phyloP scores from a whole-genome alignment of 768 basidiomycete genomes.

The Suillus placidus region DNA sequence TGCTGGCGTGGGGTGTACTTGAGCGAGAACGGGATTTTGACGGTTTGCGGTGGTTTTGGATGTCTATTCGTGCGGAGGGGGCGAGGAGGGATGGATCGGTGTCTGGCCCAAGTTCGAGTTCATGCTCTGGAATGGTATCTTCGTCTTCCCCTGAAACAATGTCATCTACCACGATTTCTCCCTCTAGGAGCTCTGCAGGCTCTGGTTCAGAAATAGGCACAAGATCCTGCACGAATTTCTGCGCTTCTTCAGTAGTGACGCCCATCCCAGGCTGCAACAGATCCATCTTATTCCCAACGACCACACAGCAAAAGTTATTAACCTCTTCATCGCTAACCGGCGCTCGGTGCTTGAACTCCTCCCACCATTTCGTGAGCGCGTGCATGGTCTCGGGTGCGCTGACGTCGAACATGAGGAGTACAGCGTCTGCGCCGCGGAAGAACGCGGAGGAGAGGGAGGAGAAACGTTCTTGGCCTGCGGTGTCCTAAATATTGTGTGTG shows the following conservation, averaged over 20 bases:
- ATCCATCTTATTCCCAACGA: conserved; percentile 81
- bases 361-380: conserved; percentile 75
- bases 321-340: conserved; percentile 67
- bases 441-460: conserved; percentile 81
- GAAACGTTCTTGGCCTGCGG: conserved; percentile 88
- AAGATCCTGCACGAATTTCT: conserved; percentile 57
- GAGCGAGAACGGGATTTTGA: conserved; percentile 51
- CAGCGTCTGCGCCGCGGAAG: conserved; percentile 85
- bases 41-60: conserved; percentile 35
- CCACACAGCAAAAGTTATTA: conserved; percentile 68
- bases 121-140: conserved; percentile 23
- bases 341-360: conserved; percentile 67
- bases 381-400: conserved; percentile 63
- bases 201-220: conserved; percentile 42
- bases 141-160: background rate
- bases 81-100: conserved; percentile 15
- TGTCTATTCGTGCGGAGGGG: conserved; percentile 16
- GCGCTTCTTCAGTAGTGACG: conserved; percentile 47
- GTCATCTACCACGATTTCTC: conserved; percentile 22
- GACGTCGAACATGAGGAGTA: conserved; percentile 79
- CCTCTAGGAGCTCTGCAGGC: conserved; percentile 16
- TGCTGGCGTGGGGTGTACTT: conserved; percentile 42
- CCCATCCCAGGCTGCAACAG: conserved; percentile 35
- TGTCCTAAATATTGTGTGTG: conserved; percentile 53
- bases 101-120: conserved; percentile 7